Evolutionary conservation across 371 early-diverging fungal genomes (phyloP).

Genomic region (Syncephalastrum sp.): DNA sequence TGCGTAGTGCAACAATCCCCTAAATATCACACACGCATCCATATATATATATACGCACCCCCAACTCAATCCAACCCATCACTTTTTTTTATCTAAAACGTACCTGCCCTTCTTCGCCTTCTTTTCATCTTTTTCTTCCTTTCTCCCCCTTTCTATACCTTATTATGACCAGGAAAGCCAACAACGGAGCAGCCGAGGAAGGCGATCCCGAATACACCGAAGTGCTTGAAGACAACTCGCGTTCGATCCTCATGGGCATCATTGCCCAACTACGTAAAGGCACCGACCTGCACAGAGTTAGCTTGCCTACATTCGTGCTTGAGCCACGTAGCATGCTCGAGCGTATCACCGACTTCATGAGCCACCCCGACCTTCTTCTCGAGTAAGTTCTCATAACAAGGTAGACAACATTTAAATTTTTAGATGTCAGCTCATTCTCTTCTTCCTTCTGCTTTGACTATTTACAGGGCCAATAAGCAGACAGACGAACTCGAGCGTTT

Average conservation of each 20-base stretch:
- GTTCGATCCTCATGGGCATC: slow-evolving; percentile 82
- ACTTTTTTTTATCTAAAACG: too few species aligned
- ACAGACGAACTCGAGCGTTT: slow-evolving; percentile 84
- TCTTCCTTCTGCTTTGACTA: neutral
- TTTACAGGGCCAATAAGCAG: slow-evolving; percentile 52
- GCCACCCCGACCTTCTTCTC: slow-evolving; percentile 87
- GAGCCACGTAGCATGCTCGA: slow-evolving; percentile 96
- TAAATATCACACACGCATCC: too few species aligned
- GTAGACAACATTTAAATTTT: too few species aligned
- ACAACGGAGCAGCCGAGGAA: neutral
- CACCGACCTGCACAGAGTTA: slow-evolving; percentile 86
- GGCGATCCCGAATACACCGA: slow-evolving; percentile 61
- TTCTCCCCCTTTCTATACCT: slow-evolving; percentile 4
- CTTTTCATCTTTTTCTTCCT: slow-evolving; percentile 7
- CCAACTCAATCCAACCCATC: too few species aligned
- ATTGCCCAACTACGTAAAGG: slow-evolving; percentile 87
- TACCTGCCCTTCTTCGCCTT: neutral
- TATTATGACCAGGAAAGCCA: slow-evolving; percentile 15
- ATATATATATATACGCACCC: too few species aligned
- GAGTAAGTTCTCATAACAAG: slow-evolving; percentile 52
- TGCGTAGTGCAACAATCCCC: too few species aligned
- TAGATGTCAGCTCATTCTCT: neutral
- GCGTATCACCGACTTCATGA: slow-evolving; percentile 94
- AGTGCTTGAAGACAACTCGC: slow-evolving; percentile 85
- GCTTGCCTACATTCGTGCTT: slow-evolving; percentile 95